phyloP scores from a whole-genome alignment of 305 asterid species.

The Solanum hybrid region DNA sequence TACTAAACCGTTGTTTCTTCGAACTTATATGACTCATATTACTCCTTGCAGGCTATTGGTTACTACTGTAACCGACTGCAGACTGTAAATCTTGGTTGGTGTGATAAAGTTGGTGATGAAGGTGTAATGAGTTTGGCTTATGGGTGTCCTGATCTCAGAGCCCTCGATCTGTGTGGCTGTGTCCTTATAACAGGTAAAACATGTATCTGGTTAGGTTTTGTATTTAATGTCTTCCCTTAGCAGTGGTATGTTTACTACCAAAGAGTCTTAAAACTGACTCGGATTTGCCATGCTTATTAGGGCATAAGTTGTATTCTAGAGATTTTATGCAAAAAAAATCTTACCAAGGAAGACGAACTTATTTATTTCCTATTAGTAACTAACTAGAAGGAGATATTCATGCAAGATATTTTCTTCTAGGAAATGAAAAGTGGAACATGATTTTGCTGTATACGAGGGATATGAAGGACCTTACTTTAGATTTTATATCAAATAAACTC shows the following conservation, averaged over 20 bases:
- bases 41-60: slow-evolving; percentile 58
- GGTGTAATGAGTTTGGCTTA: slow-evolving; percentile 92
- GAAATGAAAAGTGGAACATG: background rate
- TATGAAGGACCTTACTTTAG: background rate
- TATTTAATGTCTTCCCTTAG: background rate
- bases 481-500: background rate
- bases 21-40: background rate
- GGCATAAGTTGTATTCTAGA: background rate
- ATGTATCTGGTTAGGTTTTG: background rate
- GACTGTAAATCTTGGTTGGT: slow-evolving; percentile 84
- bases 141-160: slow-evolving; percentile 82
- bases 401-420: background rate
- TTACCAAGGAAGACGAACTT: background rate
- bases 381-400: background rate
- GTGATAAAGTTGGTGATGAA: slow-evolving; percentile 76
- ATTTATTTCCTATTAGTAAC: background rate
- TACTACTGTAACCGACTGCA: slow-evolving; percentile 71
- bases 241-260: background rate
- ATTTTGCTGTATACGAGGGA: background rate
- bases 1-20: background rate
- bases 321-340: background rate
- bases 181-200: slow-evolving; percentile 74
- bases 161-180: slow-evolving; percentile 90
- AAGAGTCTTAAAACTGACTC: background rate
- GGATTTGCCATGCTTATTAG: background rate